These are phyloP conservation scores for Colletotrichum sp. DNA, from an alignment of 2,329 filamentous ascomycete genomes.

Conservation along the genomic window DNA sequence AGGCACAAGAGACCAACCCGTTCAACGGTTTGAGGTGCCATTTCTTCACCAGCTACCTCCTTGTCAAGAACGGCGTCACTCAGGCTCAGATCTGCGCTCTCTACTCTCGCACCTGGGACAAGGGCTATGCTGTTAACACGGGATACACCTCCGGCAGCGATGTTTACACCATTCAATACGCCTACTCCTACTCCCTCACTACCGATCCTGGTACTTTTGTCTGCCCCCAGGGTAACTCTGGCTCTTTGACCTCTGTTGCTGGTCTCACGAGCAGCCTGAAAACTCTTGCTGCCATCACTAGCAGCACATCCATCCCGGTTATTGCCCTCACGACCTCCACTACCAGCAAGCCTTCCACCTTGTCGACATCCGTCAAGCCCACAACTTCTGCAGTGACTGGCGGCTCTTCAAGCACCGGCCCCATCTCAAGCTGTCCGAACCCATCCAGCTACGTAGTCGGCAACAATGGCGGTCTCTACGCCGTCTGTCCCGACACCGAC, in stretches of 20 bases:
- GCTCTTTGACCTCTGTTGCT: not conserved
- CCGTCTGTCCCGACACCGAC: constrained; percentile 1
- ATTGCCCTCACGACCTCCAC: not conserved
- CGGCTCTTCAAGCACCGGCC: not conserved
- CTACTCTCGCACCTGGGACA: constrained; percentile 2
- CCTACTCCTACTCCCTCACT: not conserved
- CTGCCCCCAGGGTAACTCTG: not conserved
- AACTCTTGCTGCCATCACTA: not conserved
- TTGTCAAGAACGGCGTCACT: not conserved
- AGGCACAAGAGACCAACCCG: not conserved
- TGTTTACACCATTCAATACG: constrained; percentile 2
- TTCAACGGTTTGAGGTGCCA: not conserved
- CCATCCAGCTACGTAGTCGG: constrained; percentile 2
- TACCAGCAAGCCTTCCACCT: not conserved
- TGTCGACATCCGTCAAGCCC: not conserved
- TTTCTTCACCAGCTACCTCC: not conserved
- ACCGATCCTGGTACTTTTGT: not conserved
- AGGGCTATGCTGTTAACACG: not conserved
- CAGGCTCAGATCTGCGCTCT: constrained; percentile 6
- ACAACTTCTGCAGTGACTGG: not conserved
- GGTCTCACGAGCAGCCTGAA: not conserved
- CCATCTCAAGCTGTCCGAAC: not conserved
- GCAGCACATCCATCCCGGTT: not conserved
- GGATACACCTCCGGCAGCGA: not conserved
- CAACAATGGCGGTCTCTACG: not conserved